Conservation (phyloP, 306 rosid genomes). For the Lathyrus sativus region DNA sequence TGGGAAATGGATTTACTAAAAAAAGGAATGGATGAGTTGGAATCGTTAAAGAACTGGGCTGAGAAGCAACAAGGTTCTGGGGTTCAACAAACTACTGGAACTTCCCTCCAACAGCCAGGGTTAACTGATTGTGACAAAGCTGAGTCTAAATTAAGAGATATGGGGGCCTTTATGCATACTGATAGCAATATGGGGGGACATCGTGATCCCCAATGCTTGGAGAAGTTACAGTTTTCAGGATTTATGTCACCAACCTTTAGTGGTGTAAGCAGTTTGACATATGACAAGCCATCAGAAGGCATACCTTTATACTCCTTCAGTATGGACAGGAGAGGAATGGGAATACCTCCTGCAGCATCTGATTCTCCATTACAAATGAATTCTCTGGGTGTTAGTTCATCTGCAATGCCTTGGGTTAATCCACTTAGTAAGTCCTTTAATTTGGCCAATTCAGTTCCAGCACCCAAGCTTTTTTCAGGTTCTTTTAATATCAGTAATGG, state of each 20-base stretch:
- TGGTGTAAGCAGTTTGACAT: conserved; percentile 69
- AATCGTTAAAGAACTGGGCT: conserved; percentile 63
- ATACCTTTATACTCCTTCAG: conserved; percentile 95
- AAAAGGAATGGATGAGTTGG: conserved; percentile 68
- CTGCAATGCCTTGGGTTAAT: conserved; percentile 91
- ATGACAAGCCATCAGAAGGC: conserved; percentile 86
- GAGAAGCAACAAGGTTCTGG: conserved; percentile 62
- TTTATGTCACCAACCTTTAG: conserved; percentile 83
- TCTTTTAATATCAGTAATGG: conserved; percentile 77
- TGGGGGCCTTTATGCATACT: conserved; percentile 60
- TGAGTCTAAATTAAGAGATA: conserved; percentile 73
- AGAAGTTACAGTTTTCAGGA: conserved; percentile 88
- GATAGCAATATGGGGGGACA: conserved; percentile 59
- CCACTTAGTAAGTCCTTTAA: conserved; percentile 81
- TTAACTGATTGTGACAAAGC: conserved; percentile 63
- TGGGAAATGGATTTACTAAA: conserved; percentile 91
- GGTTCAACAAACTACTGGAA: conserved; percentile 51
- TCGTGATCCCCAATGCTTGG: conserved; percentile 64
- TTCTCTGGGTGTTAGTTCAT: conserved; percentile 78
- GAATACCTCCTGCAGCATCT: conserved; percentile 72
- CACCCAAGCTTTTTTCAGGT: conserved; percentile 90
- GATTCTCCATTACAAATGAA: conserved; percentile 76
- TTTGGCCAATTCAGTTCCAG: conserved; percentile 88
- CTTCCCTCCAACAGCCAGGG: conserved; percentile 59
- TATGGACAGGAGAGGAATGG: conserved; percentile 72